phyloP scores from a whole-genome alignment of 2,329 filamentous ascomycete genomes.

The Berkeleyomyces basicola region DNA sequence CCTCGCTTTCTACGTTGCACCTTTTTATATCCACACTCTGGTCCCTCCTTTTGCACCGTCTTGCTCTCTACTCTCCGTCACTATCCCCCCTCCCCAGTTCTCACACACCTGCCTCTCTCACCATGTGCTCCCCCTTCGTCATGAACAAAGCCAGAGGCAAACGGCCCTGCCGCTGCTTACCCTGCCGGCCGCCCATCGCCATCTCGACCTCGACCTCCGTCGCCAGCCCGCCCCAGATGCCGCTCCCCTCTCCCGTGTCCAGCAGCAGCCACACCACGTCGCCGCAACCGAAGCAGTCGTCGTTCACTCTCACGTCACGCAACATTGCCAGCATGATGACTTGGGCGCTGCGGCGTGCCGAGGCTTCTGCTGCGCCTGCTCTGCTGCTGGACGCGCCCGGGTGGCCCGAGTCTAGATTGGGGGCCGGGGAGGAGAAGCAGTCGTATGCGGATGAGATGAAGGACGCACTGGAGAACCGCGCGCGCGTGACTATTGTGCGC shows the following conservation, averaged over 20 bases:
- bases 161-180: background rate
- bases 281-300: background rate
- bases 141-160: conserved; percentile 11
- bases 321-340: background rate
- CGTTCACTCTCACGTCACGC: background rate
- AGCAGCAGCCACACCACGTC: background rate
- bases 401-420: background rate
- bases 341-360: background rate
- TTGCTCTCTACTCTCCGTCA: background rate
- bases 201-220: background rate
- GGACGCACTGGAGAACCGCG: background rate
- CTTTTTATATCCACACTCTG: background rate
- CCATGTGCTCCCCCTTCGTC: conserved; percentile 9
- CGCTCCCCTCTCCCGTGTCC: background rate
- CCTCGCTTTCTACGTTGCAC: too few species aligned
- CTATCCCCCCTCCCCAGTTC: background rate
- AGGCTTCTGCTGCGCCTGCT: background rate
- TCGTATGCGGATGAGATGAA: background rate
- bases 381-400: background rate
- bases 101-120: background rate
- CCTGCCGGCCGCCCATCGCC: background rate
- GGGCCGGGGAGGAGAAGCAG: background rate
- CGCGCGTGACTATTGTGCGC: background rate
- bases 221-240: background rate
- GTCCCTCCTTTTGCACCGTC: background rate